These are phyloP conservation scores for Botrytis medusae DNA, from an alignment of 2,329 filamentous ascomycete genomes.

Conservation along the genomic window DNA sequence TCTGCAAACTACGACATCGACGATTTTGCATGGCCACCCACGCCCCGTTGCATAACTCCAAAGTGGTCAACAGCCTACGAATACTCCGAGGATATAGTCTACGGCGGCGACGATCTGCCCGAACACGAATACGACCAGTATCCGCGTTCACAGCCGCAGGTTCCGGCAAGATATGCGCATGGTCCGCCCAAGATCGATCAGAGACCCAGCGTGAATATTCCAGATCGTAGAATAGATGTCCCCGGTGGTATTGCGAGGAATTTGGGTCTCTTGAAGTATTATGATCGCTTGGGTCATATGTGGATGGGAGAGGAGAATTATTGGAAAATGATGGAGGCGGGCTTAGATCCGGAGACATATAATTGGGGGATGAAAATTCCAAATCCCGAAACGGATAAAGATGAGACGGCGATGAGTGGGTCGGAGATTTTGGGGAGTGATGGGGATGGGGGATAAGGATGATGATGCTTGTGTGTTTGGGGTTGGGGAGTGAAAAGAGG, in stretches of 20 bases:
- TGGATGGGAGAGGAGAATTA: constrained; percentile 17
- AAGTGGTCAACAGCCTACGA: accelerated
- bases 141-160: neutral
- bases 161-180: neutral
- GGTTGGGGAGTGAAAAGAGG: too few species aligned
- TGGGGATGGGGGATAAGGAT: neutral
- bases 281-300: constrained; percentile 17
- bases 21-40: neutral
- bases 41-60: neutral
- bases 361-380: constrained; percentile 8
- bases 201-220: neutral
- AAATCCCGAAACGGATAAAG: neutral
- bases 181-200: neutral
- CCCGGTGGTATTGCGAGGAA: neutral
- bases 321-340: constrained; percentile 20
- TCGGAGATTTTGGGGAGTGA: neutral
- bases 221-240: accelerated
- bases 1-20: neutral
- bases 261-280: neutral
- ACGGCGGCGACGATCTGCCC: neutral
- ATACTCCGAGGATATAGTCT: accelerated
- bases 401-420: neutral
- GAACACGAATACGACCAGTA: neutral
- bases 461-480: neutral
- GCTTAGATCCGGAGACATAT: constrained; percentile 8